Evolutionary conservation across 2,329 filamentous ascomycete species (phyloP), one percentile per base, ranked within the genome.

Genomic region (Simplicillium sp.): DNA sequence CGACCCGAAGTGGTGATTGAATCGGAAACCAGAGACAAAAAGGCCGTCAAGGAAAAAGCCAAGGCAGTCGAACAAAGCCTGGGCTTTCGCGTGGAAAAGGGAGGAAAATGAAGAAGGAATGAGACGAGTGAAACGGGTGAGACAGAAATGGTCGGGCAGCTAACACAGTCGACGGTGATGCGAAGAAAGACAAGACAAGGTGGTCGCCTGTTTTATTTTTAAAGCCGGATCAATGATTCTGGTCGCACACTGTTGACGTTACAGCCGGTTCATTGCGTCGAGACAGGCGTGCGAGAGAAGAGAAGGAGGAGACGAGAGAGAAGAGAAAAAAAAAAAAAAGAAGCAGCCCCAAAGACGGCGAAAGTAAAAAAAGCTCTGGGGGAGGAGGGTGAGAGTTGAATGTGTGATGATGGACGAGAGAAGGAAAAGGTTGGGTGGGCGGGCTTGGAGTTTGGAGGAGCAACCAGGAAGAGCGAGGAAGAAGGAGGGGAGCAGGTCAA

Each of bases 61-160:
- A 29, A 25, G 33, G 33, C 17, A 33, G 25, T 15, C 16, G 37
- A 15, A 39, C 20, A 38, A 38, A 15, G 35, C 14, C 16, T 41
- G 36, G 38, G 20, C 20, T 25, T 25, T 5, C 28, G 40, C 31
- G 37, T 31, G 35, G 44, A 36, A 53, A 48, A 44, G 43, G 44
- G 33, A 44, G 20, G 20, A 25, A 25, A 47, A 47, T 33, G 43
- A 47, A 42, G 49, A 50, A 47, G 51, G 50, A 52, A 52, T 49
- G 47, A 43, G 44, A 48, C 38, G 43, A 40, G 46, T 42, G 40
- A 41, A 38, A 28, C 40, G 48, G 35, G 47, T 49, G 45, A 51
- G 45, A 52, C 50, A 49, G 37, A 41, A 42, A 29, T 25, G 16
- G 36, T 35, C 20, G 47, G 44, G 45, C 42, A 44, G 40, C 44